Evolutionary conservation across 495 filamentous ascomycete species (phyloP), one percentile per base, ranked within the genome.

Genomic region (Penicillium nucicola): DNA sequence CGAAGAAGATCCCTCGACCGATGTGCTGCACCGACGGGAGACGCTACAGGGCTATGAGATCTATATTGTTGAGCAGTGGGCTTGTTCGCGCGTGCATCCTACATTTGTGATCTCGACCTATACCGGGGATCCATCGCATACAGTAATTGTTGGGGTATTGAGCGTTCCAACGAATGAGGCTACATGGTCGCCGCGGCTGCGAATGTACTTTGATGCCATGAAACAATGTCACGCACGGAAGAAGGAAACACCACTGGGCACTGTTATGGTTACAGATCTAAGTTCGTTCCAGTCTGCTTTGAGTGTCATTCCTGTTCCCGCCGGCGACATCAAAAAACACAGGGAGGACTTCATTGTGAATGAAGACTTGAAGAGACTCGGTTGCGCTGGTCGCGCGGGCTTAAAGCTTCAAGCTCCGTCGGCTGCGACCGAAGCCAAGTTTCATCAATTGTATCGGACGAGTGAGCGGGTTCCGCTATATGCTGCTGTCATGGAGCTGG

Each of bases 31-130:
- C 50, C 85, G 87, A 23, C 80, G 82, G 39, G 69, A 72, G 40
- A 70, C 75, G 25, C 78, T 98, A 17, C 67, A 83, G 40, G 95
- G 95, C 50, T 97, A 97, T 64, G 92, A 97, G 63, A 72, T 92
- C 42, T 97, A 97, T 70, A 69, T 97, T 31, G 91, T 98, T 48
- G 93, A 97, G 67, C 93, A 98, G 81, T 98, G 93, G 95, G 90
- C 89, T 10, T 96, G 90, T 66, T 96, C 92, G 7, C 83, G 93
- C 46, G 77, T 82, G 25, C 87, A 96, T 57, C 93, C 92, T 6
- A 96, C 92, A 20, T 89, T 93, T 53, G 82, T 95, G 22, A 96
- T 98, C 52, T 86, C 87, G 17, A 96, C 92, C 5, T 97, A 93
- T 66, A 97, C 95, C 0, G 95, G 93, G 14, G 88, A 96, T 57